Percentiles rank a stretch among this genome's conserved stretches.
Conservation (phyloP, 495 filamentous ascomycete species). For the Penicilliopsis zonata region DNA sequence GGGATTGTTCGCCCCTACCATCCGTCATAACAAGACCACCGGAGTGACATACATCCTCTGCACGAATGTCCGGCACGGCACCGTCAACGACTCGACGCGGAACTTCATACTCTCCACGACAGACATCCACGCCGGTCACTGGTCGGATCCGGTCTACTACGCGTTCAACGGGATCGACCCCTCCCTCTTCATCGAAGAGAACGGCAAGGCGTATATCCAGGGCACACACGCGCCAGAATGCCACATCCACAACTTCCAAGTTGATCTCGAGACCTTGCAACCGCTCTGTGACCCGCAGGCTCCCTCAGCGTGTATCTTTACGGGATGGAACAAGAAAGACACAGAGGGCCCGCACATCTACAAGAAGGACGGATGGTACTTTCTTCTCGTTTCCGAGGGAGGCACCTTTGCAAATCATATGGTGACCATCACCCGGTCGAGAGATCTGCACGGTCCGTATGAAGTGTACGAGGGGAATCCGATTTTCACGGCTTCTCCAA, state of each 20-base stretch:
- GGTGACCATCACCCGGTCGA: conserved; percentile 38
- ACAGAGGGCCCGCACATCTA: conserved; percentile 59
- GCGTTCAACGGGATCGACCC: conserved; percentile 18
- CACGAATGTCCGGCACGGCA: conserved; percentile 11
- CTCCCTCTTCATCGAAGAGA: conserved; percentile 13
- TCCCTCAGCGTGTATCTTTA: conserved; percentile 41
- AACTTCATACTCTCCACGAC: conserved; percentile 18
- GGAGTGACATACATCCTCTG: conserved; percentile 30
- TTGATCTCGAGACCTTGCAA: conserved; percentile 23
- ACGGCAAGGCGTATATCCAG: conserved; percentile 12
- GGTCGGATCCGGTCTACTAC: conserved; percentile 20
- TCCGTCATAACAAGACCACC: conserved; percentile 10
- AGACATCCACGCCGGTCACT: conserved; percentile 11
- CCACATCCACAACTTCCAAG: conserved; percentile 25
- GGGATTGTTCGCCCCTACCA: conserved; percentile 14
- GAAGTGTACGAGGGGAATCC: conserved; percentile 28
- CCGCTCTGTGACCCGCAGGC: conserved; percentile 22
- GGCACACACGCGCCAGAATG: conserved; percentile 18
- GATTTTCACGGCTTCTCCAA: conserved; percentile 21
- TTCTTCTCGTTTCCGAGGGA: conserved; percentile 56
- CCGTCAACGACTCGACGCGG: conserved; percentile 6
- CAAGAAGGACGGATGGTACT: conserved; percentile 52
- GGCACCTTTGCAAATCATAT: conserved; percentile 46
- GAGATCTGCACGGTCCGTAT: conserved; percentile 41
- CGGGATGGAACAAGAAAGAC: conserved; percentile 38